phyloP scores from a whole-genome alignment of 2,329 filamentous ascomycete genomes.

The Endoconidiophora polonica region DNA sequence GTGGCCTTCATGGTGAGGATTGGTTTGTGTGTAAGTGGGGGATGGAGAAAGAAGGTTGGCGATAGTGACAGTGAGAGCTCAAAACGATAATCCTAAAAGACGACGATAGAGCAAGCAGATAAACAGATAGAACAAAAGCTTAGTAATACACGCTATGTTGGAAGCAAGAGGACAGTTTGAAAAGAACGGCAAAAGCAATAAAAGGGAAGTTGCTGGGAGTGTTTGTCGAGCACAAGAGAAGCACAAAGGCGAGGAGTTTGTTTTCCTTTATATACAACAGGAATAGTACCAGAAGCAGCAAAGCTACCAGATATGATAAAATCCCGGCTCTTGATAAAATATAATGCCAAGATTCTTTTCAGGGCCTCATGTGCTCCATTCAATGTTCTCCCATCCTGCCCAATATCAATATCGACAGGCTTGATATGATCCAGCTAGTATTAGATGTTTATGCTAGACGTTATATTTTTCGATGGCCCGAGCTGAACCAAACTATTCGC shows the following conservation, averaged over 20 bases:
- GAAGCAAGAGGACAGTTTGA: too few species aligned
- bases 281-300: too few species aligned
- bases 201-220: background rate
- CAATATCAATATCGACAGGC: too few species aligned
- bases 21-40: background rate
- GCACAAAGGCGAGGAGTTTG: background rate
- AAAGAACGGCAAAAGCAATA: slow-evolving; percentile 2
- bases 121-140: background rate
- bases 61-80: background rate
- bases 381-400: too few species aligned
- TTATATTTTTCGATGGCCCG: too few species aligned
- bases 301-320: too few species aligned
- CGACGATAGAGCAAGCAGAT: background rate
- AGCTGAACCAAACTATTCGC: too few species aligned
- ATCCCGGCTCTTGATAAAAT: too few species aligned
- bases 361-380: too few species aligned
- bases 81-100: background rate
- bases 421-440: too few species aligned
- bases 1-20: slow-evolving; percentile 22
- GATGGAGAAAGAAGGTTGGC: background rate
- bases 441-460: too few species aligned
- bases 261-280: background rate
- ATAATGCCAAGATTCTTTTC: too few species aligned
- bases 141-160: background rate
- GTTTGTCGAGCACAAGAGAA: background rate